phyloP scores from a whole-genome alignment of 2,329 filamentous ascomycete species.

The Helminthosporium solani region DNA sequence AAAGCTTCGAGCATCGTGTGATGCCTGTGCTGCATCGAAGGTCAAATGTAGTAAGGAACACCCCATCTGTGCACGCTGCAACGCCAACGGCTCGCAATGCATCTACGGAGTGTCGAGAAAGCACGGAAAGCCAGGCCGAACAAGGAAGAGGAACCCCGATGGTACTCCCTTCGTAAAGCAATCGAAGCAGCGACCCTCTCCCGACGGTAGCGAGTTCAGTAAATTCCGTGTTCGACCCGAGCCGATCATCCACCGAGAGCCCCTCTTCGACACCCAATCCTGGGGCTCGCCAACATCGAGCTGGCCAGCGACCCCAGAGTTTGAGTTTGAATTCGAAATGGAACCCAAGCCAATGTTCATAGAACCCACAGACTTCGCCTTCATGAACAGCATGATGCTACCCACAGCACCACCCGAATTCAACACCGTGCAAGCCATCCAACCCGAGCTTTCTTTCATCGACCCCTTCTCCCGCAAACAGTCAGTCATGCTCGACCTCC shows the following conservation, averaged over 20 bases:
- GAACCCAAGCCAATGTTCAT: slow-evolving; percentile 29
- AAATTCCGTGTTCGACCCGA: slow-evolving; percentile 29
- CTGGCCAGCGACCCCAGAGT: slow-evolving; percentile 26
- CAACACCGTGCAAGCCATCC: slow-evolving; percentile 17
- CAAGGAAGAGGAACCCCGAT: slow-evolving; percentile 35
- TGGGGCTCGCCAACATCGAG: slow-evolving; percentile 29
- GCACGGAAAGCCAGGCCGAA: slow-evolving; percentile 38
- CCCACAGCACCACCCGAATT: background rate
- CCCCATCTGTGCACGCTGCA: slow-evolving; percentile 35
- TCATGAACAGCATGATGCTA: slow-evolving; percentile 24
- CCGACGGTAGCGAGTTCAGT: slow-evolving; percentile 30
- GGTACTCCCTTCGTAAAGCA: slow-evolving; percentile 32
- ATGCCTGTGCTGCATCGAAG: slow-evolving; percentile 41
- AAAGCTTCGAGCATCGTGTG: slow-evolving; percentile 40
- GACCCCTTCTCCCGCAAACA: slow-evolving; percentile 32
- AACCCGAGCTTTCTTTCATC: slow-evolving; percentile 25
- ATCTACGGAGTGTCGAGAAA: slow-evolving; percentile 39
- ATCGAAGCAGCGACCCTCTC: slow-evolving; percentile 32
- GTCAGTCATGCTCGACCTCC: slow-evolving; percentile 24
- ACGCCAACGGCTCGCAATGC: slow-evolving; percentile 28
- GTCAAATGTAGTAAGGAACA: slow-evolving; percentile 42
- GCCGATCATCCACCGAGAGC: slow-evolving; percentile 14
- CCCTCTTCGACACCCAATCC: slow-evolving; percentile 17
- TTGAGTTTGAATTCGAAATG: slow-evolving; percentile 32
- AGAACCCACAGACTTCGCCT: slow-evolving; percentile 22